Base-by-base conservation (phyloP, 1,284 basidiomycete species). In the Albatrellus sp. region DNA sequence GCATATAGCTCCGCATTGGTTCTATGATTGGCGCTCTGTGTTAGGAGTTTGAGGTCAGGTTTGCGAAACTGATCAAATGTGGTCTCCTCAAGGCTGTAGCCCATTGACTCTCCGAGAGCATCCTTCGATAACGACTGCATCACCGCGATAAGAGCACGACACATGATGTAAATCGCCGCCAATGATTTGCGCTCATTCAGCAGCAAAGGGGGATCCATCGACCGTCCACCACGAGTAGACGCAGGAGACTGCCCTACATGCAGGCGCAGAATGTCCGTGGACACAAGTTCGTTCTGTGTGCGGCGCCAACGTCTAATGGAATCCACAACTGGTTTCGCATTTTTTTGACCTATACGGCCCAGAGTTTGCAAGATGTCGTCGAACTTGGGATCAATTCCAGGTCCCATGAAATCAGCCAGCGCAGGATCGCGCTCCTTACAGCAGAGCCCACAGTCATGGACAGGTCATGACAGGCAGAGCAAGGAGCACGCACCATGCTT, bases 251-350 rank as follows among this genome's bases (percentile, higher is more conserved):
- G 69, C n/a, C 64, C 57, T 47, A 67, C 60, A 50, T 80, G 75
- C 19, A 67, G 56, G 19, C 67, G 64, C 37, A 76, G 63, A 37
- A 79, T 60, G 34, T 78, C 75, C 2, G 69, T 63, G 10, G 69
- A 63, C 17, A 84, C 75, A 14, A 69, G 73, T 48, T 86, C 85
- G 35, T 72, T 73, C 57, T 92, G 87, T 36, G 72, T 77, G 45
- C 79, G 72, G 47, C 88, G 74, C 93, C 93, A 98, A 16, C 84
- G 78, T 68, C 85, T 82, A 43, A 96, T 75, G 5, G 89, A 83
- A 50, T 92, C 88, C 30, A 94, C 72, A 5, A 97, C 90, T 33
- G 80, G 75, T 53, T 90, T 86, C 2, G 89, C 73, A 48, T 90
- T 80, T 45, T 86, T 88, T 48, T 83, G 79, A 1, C 89, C 89